Base-by-base conservation (phyloP, 1,139 yeast genomes). In the Blastobotrys aristatus region DNA sequence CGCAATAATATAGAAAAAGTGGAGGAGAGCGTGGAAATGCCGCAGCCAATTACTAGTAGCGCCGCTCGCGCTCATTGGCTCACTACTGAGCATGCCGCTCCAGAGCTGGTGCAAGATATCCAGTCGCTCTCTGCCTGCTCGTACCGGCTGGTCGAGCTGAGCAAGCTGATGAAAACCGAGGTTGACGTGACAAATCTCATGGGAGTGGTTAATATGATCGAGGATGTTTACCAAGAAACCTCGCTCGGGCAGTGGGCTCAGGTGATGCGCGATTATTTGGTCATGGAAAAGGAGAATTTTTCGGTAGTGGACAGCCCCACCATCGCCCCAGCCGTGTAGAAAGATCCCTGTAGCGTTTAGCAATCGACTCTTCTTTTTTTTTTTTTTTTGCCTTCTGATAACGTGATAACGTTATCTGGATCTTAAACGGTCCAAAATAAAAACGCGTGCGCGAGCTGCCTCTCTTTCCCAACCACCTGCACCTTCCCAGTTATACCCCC, bases 221-320 rank as follows among this genome's bases (percentile, higher is more conserved):
- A 20, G 10, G 26, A 35, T 16, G 13, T 6, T 16, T 35, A 35
- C 17, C 26, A 16, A 3, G 7, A 20, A 3, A 16, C 39, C n/a
- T 35, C 39, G 16, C 17, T 35, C 10, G 39, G 26, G 3, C 14
- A 35, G 27, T 35, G 39, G 39, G 39, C 26, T 18, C 39, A 35
- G 18, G 39, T 35, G 14, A 35, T 35, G 39, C 10, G 26, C 6
- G 39, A 35, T 16, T 35, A 35, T 35, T 35, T 35, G 24, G 14
- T 13, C 14, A 10, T 4, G 32, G 32, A 30, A n/a, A 30, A 24
- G 10, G 22, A 33, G 27, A 24, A 24, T 10, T 24, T 24, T 10
- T 10, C 10, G 27, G 27, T 24, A 10, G 27, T 24, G 27, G 10
- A n/a, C n/a, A n/a, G n/a, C n/a, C n/a, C n/a, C n/a, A n/a, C n/a